Conservation (phyloP, 148 eudicot genomes). For the Arctostaphylos glauca region DNA sequence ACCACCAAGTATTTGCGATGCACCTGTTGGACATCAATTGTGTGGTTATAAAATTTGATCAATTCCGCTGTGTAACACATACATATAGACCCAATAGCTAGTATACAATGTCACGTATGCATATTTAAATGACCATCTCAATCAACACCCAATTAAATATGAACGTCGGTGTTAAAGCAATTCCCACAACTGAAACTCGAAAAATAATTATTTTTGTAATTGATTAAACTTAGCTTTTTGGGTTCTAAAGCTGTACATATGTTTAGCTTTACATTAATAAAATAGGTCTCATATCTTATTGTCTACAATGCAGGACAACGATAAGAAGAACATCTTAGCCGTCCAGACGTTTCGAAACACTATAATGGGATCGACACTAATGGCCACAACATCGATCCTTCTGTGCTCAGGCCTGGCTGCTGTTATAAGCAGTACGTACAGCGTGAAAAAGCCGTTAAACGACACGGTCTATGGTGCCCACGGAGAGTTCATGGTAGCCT, state of each 20-base stretch:
- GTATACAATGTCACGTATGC: no score
- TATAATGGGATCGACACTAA: constrained; percentile 91
- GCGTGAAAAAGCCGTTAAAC: constrained; percentile 74
- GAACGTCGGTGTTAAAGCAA: no score
- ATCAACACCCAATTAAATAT: no score
- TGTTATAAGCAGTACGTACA: constrained; percentile 85
- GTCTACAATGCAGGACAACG: constrained; percentile 62
- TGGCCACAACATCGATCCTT: constrained; percentile 98
- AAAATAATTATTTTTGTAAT: no score
- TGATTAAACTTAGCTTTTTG: no score
- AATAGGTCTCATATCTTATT: no score
- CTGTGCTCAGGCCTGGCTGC: constrained; percentile 84
- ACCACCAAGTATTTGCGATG: neutral
- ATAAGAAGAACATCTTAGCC: constrained; percentile 89
- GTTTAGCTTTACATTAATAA: no score
- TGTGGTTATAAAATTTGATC: neutral
- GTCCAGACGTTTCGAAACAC: constrained; percentile 91
- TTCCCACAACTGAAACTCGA: no score
- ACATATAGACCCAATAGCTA: no score
- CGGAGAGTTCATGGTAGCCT: constrained; percentile 86
- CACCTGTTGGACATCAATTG: neutral
- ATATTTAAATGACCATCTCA: no score
- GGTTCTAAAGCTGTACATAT: no score
- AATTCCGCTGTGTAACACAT: no score
- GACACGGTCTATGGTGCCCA: constrained; percentile 83